Evolutionary conservation across 345 rosid genomes (phyloP).

Genomic region (Salix brachista): DNA sequence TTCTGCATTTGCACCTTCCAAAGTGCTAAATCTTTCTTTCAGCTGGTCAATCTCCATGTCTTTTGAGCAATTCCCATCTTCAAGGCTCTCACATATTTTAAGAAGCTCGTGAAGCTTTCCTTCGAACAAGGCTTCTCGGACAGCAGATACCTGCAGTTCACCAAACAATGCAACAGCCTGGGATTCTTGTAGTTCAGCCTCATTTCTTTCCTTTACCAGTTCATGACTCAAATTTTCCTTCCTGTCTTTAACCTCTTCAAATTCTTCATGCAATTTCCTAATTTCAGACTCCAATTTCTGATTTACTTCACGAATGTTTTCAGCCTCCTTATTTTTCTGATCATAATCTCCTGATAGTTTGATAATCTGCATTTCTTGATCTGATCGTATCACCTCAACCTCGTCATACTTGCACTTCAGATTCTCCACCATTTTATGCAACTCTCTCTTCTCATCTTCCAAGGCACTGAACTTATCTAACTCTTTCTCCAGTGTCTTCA

Average conservation of each 20-base stretch:
- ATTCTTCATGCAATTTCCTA: constrained; percentile 36
- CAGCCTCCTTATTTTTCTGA: constrained; percentile 43
- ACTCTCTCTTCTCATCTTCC: constrained; percentile 38
- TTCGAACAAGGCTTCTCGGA: constrained; percentile 53
- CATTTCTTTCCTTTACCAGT: constrained; percentile 41
- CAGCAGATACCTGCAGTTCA: constrained; percentile 49
- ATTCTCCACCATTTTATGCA: constrained; percentile 44
- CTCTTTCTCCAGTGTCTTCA: constrained; percentile 34
- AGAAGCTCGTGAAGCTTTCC: constrained; percentile 54
- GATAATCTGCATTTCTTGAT: constrained; percentile 44
- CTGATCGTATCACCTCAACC: constrained; percentile 40
- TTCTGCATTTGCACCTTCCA: constrained; percentile 58
- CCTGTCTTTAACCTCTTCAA: constrained; percentile 42
- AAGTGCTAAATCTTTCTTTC: constrained; percentile 47
- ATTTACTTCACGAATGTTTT: constrained; percentile 35
- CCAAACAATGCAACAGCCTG: constrained; percentile 46
- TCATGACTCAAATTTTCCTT: constrained; percentile 51
- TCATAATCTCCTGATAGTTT: constrained; percentile 52
- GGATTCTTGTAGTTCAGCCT: constrained; percentile 54
- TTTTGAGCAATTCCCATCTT: constrained; percentile 34
- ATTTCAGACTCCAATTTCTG: constrained; percentile 46
- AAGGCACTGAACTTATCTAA: constrained; percentile 38
- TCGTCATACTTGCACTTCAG: constrained; percentile 59
- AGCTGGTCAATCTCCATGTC: constrained; percentile 48
- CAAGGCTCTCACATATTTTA: constrained; percentile 42